phyloP scores from a whole-genome alignment of 139 green algal genomes.

The Chlorella sorokiniana region DNA sequence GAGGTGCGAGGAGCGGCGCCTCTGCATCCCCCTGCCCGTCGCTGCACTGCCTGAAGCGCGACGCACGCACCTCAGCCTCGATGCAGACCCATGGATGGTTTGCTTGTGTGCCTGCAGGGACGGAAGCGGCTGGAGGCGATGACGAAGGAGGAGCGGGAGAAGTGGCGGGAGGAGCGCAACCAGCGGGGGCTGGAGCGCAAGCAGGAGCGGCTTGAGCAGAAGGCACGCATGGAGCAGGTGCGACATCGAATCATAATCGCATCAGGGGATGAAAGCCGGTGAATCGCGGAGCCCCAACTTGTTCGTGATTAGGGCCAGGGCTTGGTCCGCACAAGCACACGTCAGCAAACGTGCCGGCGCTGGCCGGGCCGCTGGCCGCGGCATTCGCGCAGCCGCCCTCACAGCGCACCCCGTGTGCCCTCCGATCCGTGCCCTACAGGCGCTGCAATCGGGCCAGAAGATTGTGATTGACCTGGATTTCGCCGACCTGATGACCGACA shows the following conservation, averaged over 20 bases:
- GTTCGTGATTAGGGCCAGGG: too few relatives aligned
- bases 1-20: neutral
- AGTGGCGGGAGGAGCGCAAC: conserved; percentile 30
- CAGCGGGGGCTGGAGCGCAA: conserved; percentile 18
- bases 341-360: too few relatives aligned
- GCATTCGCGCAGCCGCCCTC: too few relatives aligned
- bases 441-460: conserved; percentile 41
- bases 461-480: conserved; percentile 83
- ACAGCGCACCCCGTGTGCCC: too few relatives aligned
- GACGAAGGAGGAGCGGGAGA: conserved; percentile 34
- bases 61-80: neutral
- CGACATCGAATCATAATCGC: too few relatives aligned
- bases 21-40: neutral
- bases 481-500: conserved; percentile 63
- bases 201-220: conserved; percentile 14
- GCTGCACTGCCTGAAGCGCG: neutral
- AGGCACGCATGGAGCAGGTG: conserved; percentile 18
- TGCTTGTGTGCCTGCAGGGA: neutral
- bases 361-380: too few relatives aligned
- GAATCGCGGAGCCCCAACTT: too few relatives aligned
- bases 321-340: too few relatives aligned
- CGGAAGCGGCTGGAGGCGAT: conserved; percentile 15
- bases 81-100: too few relatives aligned
- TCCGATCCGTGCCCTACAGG: neutral
- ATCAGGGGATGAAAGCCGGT: too few relatives aligned